phyloP scores from a whole-genome alignment of 2,329 filamentous ascomycete species.

The Aspergillus neoniger region DNA sequence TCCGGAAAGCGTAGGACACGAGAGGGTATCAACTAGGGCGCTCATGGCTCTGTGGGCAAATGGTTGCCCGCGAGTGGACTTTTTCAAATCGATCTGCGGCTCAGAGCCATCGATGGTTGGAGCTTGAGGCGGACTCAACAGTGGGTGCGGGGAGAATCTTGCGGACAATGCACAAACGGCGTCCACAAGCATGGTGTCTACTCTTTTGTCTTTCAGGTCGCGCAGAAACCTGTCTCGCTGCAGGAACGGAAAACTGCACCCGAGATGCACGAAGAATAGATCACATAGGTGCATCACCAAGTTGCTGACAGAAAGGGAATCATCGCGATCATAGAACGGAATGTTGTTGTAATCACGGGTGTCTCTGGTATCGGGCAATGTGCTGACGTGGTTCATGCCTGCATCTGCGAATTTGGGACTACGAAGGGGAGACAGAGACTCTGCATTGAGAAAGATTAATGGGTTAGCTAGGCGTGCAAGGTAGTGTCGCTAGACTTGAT shows the following conservation, averaged over 20 bases:
- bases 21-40: conserved; percentile 79
- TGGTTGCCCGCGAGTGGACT: conserved; percentile 71
- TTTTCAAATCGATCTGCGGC: conserved; percentile 33
- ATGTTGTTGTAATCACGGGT: conserved; percentile 46
- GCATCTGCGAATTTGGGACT: conserved; percentile 34
- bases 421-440: conserved; percentile 39
- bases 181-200: conserved; percentile 83
- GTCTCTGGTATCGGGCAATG: conserved; percentile 30
- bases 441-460: conserved; percentile 20
- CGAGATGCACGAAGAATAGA: conserved; percentile 78
- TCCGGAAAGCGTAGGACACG: conserved; percentile 78
- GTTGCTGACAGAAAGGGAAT: conserved; percentile 69
- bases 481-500: background rate
- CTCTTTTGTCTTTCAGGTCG: conserved; percentile 76
- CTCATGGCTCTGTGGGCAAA: conserved; percentile 82
- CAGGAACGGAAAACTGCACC: conserved; percentile 83
- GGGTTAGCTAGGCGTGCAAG: background rate
- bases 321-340: conserved; percentile 75
- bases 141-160: conserved; percentile 68
- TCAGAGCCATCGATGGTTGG: conserved; percentile 50
- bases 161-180: conserved; percentile 81
- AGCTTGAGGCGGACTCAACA: conserved; percentile 54
- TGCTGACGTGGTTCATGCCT: conserved; percentile 20
- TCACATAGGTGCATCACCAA: conserved; percentile 76
- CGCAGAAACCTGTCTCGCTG: conserved; percentile 70